Evolutionary conservation across 2,329 filamentous ascomycete genomes (phyloP).

Genomic region (Cladosporium velox): DNA sequence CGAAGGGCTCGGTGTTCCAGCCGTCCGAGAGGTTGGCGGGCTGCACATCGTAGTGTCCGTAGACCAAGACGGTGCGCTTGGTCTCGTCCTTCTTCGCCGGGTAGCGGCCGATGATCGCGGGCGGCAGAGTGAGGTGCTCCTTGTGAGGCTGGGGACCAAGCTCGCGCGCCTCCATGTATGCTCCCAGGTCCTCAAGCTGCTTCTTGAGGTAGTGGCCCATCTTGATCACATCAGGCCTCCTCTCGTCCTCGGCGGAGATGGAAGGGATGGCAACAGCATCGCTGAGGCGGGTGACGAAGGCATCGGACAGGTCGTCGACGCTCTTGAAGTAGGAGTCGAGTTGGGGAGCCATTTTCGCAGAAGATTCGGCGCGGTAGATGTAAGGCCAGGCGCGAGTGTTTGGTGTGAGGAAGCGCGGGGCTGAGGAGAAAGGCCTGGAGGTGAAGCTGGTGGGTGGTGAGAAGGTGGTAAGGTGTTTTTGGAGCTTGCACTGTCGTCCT

Average conservation of each 20-base stretch:
- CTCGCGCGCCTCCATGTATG: slow-evolving; percentile 79
- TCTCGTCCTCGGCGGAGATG: slow-evolving; percentile 85
- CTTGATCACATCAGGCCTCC: slow-evolving; percentile 86
- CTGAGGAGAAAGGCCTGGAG: not conserved
- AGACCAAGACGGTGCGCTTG: slow-evolving; percentile 94
- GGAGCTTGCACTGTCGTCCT: slow-evolving; percentile 1
- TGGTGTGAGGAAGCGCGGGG: slow-evolving; percentile 3
- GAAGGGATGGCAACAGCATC: slow-evolving; percentile 96
- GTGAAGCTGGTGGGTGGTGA: not conserved
- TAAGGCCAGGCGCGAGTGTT: slow-evolving; percentile 45
- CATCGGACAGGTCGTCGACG: slow-evolving; percentile 75
- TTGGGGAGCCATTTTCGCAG: slow-evolving; percentile 74
- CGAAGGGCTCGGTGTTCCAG: slow-evolving; percentile 94
- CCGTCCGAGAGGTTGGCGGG: slow-evolving; percentile 90
- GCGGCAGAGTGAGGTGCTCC: slow-evolving; percentile 86
- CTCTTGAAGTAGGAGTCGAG: slow-evolving; percentile 91
- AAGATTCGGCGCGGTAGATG: slow-evolving; percentile 43
- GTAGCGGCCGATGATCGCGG: slow-evolving; percentile 88
- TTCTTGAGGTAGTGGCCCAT: slow-evolving; percentile 91
- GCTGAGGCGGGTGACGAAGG: slow-evolving; percentile 86
- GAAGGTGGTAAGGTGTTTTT: not conserved
- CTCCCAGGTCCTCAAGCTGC: slow-evolving; percentile 81
- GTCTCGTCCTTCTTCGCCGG: slow-evolving; percentile 73
- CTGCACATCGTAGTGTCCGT: slow-evolving; percentile 98
- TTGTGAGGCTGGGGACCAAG: slow-evolving; percentile 91